Percentiles rank a stretch among this genome's conserved stretches.
These are phyloP conservation scores for Fusarium hainanense DNA, from an alignment of 2,329 filamentous ascomycete genomes.

Conservation along the genomic window DNA sequence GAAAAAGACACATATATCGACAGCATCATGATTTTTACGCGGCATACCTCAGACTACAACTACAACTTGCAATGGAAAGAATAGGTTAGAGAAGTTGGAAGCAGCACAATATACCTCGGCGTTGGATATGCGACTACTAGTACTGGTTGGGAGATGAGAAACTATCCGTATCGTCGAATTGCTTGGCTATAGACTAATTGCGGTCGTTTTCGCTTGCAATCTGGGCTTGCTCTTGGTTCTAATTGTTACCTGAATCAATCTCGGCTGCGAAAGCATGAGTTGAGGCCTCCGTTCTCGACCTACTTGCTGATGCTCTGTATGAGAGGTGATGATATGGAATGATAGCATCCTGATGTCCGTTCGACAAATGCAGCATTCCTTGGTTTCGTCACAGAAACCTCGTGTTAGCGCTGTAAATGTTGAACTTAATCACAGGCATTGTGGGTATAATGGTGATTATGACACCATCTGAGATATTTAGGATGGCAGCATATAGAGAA, in stretches of 20 bases:
- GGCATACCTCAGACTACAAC: slow-evolving; percentile 30
- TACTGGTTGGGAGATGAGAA: neutral
- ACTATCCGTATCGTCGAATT: neutral
- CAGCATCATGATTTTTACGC: slow-evolving; percentile 41
- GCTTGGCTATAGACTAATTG: neutral
- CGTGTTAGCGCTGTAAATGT: neutral
- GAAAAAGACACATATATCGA: slow-evolving; percentile 12
- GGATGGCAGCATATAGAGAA: neutral
- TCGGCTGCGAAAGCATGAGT: neutral
- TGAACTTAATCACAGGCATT: neutral
- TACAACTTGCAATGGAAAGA: slow-evolving; percentile 20
- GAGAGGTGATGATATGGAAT: neutral
- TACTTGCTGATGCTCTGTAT: neutral
- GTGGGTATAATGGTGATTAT: neutral
- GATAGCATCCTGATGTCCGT: neutral
- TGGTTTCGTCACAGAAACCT: neutral
- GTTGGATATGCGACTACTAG: slow-evolving; percentile 11
- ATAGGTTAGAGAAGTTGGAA: slow-evolving; percentile 23
- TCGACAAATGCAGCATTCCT: neutral
- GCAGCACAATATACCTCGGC: slow-evolving; percentile 31
- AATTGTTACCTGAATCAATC: neutral
- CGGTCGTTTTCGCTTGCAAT: neutral
- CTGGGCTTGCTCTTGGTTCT: neutral
- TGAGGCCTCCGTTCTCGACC: neutral
- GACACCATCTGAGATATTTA: neutral